A percentile compares a stretch with the other conserved stretches of the same genome.
phyloP scores from a whole-genome alignment of 2,329 filamentous ascomycete genomes.

The Pseudogymnoascus sp. region DNA sequence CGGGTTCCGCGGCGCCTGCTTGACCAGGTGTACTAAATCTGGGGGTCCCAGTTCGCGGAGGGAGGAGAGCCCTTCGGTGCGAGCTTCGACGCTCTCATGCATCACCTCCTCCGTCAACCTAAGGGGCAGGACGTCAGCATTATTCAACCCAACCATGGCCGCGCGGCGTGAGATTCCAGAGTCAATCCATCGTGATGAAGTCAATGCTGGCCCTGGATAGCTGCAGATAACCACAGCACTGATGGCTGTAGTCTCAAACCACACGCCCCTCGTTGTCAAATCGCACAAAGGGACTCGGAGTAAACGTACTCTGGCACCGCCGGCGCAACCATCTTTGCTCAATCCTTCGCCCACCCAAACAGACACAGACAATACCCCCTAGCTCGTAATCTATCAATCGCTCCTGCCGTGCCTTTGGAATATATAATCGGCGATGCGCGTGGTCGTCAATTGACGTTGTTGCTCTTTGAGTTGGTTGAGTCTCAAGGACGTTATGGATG shows the following conservation, averaged over 20 bases:
- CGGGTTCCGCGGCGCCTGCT: constrained; percentile 52
- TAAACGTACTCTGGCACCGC: constrained; percentile 63
- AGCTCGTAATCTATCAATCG: not conserved
- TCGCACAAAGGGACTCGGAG: not conserved
- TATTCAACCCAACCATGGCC: not conserved
- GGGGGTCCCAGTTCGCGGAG: constrained; percentile 91
- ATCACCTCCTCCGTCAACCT: constrained; percentile 92
- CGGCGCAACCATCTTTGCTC: constrained; percentile 54
- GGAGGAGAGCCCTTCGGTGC: constrained; percentile 77
- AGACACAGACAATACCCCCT: constrained; percentile 2
- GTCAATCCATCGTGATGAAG: not conserved
- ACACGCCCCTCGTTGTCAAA: not conserved
- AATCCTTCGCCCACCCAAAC: not conserved
- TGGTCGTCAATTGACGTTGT: not conserved
- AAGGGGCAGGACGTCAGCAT: not conserved
- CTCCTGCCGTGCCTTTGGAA: not conserved
- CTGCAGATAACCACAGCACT: not conserved
- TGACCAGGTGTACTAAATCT: constrained; percentile 90
- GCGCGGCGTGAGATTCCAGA: not conserved
- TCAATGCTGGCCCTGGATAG: not conserved
- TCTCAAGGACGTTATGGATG: not conserved
- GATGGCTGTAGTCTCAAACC: not conserved
- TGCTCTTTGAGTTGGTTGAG: not conserved
- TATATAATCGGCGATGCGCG: not conserved
- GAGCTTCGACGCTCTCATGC: constrained; percentile 83